Base-by-base conservation (phyloP, 2,329 filamentous ascomycete genomes). In the Phoma sp. region DNA sequence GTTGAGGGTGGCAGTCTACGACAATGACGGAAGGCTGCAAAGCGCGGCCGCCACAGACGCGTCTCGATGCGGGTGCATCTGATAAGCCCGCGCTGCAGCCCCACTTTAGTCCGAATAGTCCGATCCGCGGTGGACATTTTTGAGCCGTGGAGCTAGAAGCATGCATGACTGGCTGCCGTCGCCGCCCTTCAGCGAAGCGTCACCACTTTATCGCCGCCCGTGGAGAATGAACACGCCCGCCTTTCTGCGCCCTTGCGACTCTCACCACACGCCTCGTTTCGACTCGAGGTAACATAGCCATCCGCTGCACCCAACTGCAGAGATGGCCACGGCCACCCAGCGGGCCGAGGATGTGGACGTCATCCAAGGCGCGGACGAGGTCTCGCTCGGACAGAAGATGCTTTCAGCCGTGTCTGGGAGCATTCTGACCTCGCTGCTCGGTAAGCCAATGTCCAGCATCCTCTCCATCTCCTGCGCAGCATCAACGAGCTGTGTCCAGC, bases 371-470 rank as follows among this genome's bases (percentile, higher is more conserved):
- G 75, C 82, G 21, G 76, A 82, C 21, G 87, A 93, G 57, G 91
- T 96, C 61, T 92, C 93, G 5, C 84, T 92, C 18, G 77, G 83
- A 11, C 93, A 98, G 79, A 95, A 93, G 80, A 99, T 99, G 95
- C 75, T 96, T 48, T 96, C 93, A 51, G 95, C 95, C 42, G 91
- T 93, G 62, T 89, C 89, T 48, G 95, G 95, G 55, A 98, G 93
- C 76, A 78, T 99, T 52, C 75, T 98, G 59, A 98, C 93, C 7
- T 95, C 92, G 17, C 76, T 98, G 21, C 83, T 98, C 34, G 91
- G 93, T 96, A 82, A 62, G 84, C 66, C 28, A 23, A 29, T 61
- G 34, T 36, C 23, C 30, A 12, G 1, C 7, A 11, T 29, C 4
- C 10, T 32, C 7, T 23, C 15, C 30, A 17, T 36, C n/a, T 7